These are phyloP conservation scores for Epichloe scottii DNA, from an alignment of 2,329 filamentous ascomycete species.

Conservation along the genomic window DNA sequence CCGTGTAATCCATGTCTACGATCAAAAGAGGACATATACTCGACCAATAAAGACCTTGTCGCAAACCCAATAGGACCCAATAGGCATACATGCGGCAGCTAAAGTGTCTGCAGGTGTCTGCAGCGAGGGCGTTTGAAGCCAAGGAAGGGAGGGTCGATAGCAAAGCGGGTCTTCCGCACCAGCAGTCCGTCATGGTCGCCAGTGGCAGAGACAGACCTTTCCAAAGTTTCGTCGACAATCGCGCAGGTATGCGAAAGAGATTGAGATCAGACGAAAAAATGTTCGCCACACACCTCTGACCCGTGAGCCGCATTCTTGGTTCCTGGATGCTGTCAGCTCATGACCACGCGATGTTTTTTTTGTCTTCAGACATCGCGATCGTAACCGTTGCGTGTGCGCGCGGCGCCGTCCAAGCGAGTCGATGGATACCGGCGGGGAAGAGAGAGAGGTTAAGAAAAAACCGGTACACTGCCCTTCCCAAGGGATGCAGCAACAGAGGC, in stretches of 20 bases:
- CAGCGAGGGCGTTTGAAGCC: conserved; percentile 22
- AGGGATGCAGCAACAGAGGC: conserved; percentile 6
- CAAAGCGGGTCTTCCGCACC: conserved; percentile 16
- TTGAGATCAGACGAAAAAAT: conserved; percentile 25
- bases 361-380: conserved; percentile 1
- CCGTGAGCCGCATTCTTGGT: conserved; percentile 18
- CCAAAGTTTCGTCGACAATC: conserved; percentile 1
- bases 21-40: conserved; percentile 7
- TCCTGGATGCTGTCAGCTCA: conserved; percentile 9
- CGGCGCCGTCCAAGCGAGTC: not conserved
- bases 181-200: conserved; percentile 1
- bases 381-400: not conserved
- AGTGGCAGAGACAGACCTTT: conserved; percentile 3
- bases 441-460: not conserved
- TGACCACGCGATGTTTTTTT: conserved; percentile 4
- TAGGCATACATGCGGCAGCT: conserved; percentile 21
- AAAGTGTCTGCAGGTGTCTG: conserved; percentile 14
- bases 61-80: conserved; percentile 16
- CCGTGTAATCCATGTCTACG: conserved; percentile 13
- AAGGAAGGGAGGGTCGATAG: conserved; percentile 19
- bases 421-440: not conserved
- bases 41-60: conserved; percentile 17
- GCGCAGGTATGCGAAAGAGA: conserved; percentile 28
- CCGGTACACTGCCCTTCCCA: conserved; percentile 6
- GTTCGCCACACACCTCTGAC: conserved; percentile 13